Base-by-base conservation (phyloP, 2,329 filamentous ascomycete genomes). In the Aspergillus tanneri region DNA sequence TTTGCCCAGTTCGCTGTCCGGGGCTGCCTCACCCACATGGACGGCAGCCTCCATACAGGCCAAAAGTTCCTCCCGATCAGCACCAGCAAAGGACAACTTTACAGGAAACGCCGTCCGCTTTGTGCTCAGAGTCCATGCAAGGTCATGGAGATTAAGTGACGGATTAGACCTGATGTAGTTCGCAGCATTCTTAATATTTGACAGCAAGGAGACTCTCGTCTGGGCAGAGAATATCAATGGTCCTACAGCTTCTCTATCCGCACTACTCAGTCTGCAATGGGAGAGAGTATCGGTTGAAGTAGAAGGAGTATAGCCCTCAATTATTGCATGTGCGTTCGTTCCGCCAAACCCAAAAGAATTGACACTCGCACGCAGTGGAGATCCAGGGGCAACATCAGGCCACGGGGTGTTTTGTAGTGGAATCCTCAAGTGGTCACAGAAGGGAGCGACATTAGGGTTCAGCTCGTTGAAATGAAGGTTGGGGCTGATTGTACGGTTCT, bases 321-420 rank as follows among this genome's bases (percentile, higher is more conserved):
- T 41, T 19, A 76, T 65, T 1, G 52, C 53, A 32, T 68, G 62
- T 3, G 57, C 60, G 50, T 68, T 68, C 4, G 62, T 60, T 5
- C 64, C 65, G 24, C 64, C 65, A 38, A 60, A 61, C 0, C 64
- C 74, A 49, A 78, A 78, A 14, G 70, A 69, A 50, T 75, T 77
- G 2, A 79, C 66, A 35, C 72, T 73, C 4, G 72, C 73, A 19
- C 72, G 58, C 9, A 58, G 59, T 2, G 47, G 46, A 8, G 28
- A 34, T 2, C 67, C 30, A 53, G 8, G 2, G 2, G 27, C 14
- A 4, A 42, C 3, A 6, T 6, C 18, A n/a, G 39, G 39, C 39
- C 39, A 42, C 4, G 39, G 25, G 5, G n/a, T 11, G 9, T 12
- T 24, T 5, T 32, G 3, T 2, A 27, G 30, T 5, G 27, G 16